These are phyloP conservation scores for Amanita rimosa DNA, from an alignment of 768 basidiomycete genomes.

Conservation along the genomic window DNA sequence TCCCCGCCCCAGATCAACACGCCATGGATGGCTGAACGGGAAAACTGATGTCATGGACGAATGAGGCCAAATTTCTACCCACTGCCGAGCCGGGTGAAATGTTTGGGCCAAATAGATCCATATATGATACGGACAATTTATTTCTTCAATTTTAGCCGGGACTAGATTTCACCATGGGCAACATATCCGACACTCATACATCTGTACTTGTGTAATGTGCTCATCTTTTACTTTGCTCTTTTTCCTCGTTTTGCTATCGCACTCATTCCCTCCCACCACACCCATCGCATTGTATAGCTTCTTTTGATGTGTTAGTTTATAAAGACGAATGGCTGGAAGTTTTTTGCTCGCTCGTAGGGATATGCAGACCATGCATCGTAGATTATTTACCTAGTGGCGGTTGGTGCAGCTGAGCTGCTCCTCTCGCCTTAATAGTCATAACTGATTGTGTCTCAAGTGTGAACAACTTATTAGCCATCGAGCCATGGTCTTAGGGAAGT, in stretches of 20 bases:
- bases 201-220: constrained; percentile 4
- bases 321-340: no score
- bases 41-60: constrained; percentile 15
- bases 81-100: no score
- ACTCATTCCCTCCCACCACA: no score
- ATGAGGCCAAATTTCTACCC: no score
- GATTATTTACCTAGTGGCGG: not conserved
- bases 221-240: not conserved
- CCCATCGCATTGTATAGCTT: not conserved
- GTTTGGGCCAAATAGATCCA: no score
- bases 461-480: no score
- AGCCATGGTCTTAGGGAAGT: no score
- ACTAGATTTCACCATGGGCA: not conserved
- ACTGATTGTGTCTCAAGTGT: no score
- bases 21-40: constrained; percentile 27
- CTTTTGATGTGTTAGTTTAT: not conserved
- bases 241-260: not conserved
- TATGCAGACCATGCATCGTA: not conserved
- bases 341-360: not conserved
- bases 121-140: not conserved
- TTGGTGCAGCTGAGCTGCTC: not conserved
- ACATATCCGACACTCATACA: not conserved
- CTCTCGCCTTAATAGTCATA: not conserved
- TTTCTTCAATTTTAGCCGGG: not conserved
- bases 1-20: no score